Evolutionary conservation across 441 rosid genomes (phyloP).

Genomic region (Populus hybrid): DNA sequence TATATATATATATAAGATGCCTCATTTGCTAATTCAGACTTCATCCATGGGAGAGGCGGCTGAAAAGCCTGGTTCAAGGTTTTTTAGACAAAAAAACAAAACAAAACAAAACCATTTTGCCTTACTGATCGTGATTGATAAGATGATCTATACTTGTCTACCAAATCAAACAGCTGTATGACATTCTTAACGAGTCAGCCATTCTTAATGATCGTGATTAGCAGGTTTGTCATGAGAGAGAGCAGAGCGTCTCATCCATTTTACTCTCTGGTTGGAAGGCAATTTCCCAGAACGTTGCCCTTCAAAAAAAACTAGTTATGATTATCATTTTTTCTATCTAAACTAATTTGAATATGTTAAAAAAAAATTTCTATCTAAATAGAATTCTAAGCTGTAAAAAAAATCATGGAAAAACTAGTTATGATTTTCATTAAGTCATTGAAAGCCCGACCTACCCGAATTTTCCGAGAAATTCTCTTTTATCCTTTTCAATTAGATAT

Average conservation of each 20-base stretch:
- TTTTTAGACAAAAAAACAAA: no score
- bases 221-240: constrained; percentile 61
- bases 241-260: constrained; percentile 70
- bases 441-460: no score
- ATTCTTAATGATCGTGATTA: neutral
- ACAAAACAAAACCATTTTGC: constrained; percentile 24
- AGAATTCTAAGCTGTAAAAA: no score
- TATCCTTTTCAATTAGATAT: no score
- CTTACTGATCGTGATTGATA: constrained; percentile 64
- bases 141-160: constrained; percentile 72
- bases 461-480: no score
- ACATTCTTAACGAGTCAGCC: neutral
- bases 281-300: constrained; percentile 84
- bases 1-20: neutral
- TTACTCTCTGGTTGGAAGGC: constrained; percentile 48
- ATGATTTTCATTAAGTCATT: no score
- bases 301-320: constrained; percentile 28
- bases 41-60: constrained; percentile 22
- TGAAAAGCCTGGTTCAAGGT: neutral
- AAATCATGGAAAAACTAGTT: no score
- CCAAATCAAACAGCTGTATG: constrained; percentile 62
- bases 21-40: neutral
- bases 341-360: no score
- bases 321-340: no score
- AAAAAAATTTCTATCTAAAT: no score